phyloP scores from a whole-genome alignment of 1,139 yeast species.

The Kluyveromyces sp. region DNA sequence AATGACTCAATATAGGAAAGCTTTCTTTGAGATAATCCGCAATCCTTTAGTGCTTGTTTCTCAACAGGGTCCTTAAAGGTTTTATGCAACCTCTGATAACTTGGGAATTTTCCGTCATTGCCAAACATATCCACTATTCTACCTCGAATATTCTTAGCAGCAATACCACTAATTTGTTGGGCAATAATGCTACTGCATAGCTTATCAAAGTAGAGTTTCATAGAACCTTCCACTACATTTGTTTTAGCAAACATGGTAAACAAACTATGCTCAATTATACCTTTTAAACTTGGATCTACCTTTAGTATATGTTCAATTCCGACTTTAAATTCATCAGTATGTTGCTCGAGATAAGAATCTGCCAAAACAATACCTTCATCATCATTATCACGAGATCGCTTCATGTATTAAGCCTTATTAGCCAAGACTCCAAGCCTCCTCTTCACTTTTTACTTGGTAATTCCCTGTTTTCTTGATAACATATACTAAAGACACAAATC shows the following conservation, averaged over 20 bases:
- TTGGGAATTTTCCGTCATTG: slow-evolving; percentile 37
- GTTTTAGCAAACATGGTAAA: slow-evolving; percentile 23
- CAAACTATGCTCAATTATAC: slow-evolving; percentile 23
- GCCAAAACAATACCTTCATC: slow-evolving; percentile 31
- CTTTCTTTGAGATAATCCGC: slow-evolving; percentile 69
- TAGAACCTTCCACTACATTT: slow-evolving; percentile 11
- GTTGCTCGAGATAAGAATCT: slow-evolving; percentile 34
- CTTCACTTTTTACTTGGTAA: not conserved
- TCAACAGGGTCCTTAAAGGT: slow-evolving; percentile 25
- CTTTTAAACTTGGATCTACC: slow-evolving; percentile 39
- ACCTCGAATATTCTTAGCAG: slow-evolving; percentile 58
- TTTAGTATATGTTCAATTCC: slow-evolving; percentile 38
- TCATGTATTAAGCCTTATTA: not conserved
- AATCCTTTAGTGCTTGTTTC: slow-evolving; percentile 22
- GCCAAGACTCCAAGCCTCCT: too few relatives aligned
- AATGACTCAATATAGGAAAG: slow-evolving; percentile 56
- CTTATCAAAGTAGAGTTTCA: slow-evolving; percentile 36
- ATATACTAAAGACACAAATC: not conserved
- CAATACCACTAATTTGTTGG: slow-evolving; percentile 82
- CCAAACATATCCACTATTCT: slow-evolving; percentile 39
- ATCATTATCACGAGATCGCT: slow-evolving; percentile 7
- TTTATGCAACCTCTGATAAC: slow-evolving; percentile 39
- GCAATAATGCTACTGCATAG: slow-evolving; percentile 50
- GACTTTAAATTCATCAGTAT: slow-evolving; percentile 37
- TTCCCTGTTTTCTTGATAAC: not conserved